Conservation (phyloP, 2,329 filamentous ascomycete species). For the Epichloe hybrida region DNA sequence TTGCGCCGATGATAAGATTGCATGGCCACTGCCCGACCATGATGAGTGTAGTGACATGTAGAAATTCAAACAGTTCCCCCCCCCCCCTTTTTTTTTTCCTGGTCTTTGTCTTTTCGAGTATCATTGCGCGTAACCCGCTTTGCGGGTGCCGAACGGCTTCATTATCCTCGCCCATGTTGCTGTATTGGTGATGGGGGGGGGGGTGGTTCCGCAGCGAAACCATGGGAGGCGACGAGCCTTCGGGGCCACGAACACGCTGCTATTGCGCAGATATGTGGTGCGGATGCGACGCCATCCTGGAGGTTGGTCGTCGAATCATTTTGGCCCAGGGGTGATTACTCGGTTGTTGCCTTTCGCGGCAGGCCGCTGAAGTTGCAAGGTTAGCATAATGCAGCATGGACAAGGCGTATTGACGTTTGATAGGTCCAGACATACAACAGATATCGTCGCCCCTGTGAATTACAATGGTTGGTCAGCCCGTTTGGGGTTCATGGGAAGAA, state of each 20-base stretch:
- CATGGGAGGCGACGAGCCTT: not conserved
- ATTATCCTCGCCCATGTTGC: no score
- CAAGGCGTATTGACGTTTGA: not conserved
- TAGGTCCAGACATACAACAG: constrained; percentile 23
- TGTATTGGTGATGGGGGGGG: not conserved
- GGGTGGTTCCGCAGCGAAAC: not conserved
- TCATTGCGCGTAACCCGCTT: no score
- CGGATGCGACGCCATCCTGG: constrained; percentile 15
- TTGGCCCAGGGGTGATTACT: constrained; percentile 26
- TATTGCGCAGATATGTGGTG: constrained; percentile 17
- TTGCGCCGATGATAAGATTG: constrained; percentile 1
- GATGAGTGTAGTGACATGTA: not conserved
- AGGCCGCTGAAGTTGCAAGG: constrained; percentile 18
- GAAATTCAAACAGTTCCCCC: not conserved
- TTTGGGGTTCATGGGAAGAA: constrained; percentile 10
- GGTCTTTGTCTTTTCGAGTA: not conserved
- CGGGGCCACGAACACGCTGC: not conserved
- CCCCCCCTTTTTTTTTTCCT: not conserved
- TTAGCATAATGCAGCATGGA: constrained; percentile 9
- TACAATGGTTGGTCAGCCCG: not conserved
- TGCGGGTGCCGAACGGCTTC: no score
- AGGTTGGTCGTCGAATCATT: constrained; percentile 21
- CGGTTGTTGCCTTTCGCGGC: constrained; percentile 25
- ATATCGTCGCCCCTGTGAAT: constrained; percentile 28
- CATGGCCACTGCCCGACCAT: not conserved